These are phyloP conservation scores for Aurinia saxatilis DNA, from an alignment of 345 rosid genomes.

Conservation along the genomic window DNA sequence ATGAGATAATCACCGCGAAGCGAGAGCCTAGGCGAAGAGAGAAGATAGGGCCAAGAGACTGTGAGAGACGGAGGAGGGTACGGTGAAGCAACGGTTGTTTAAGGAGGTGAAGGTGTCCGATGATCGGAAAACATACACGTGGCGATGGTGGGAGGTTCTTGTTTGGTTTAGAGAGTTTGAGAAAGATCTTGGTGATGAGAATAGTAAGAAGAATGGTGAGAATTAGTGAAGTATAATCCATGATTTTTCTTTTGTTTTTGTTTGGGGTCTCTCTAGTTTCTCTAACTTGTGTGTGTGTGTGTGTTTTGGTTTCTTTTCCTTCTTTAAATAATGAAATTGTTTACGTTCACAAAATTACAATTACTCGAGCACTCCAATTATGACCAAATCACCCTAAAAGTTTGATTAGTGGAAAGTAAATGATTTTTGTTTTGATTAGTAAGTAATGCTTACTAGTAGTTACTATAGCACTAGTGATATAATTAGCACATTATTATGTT, in stretches of 20 bases:
- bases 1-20: constrained; percentile 14
- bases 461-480: neutral
- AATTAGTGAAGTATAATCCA: constrained; percentile 2
- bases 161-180: neutral
- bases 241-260: neutral
- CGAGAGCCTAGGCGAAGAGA: constrained; percentile 32
- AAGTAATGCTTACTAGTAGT: too few relatives aligned
- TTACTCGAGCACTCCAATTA: too few relatives aligned
- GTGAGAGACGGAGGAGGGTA: constrained; percentile 16
- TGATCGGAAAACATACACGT: constrained; percentile 16
- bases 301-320: neutral
- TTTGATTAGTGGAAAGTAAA: too few relatives aligned
- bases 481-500: neutral
- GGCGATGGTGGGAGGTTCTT: constrained; percentile 27
- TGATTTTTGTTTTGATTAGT: too few relatives aligned
- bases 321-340: too few relatives aligned
- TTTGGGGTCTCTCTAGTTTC: neutral
- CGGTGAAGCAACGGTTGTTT: constrained; percentile 20
- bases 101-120: constrained; percentile 32
- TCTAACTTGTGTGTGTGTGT: neutral
- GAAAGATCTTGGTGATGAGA: constrained; percentile 9
- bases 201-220: neutral
- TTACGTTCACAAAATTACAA: too few relatives aligned
- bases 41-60: constrained; percentile 24
- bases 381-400: too few relatives aligned